Conservation (phyloP, 176 grass and related monocot genomes). For the Oryza punctata region DNA sequence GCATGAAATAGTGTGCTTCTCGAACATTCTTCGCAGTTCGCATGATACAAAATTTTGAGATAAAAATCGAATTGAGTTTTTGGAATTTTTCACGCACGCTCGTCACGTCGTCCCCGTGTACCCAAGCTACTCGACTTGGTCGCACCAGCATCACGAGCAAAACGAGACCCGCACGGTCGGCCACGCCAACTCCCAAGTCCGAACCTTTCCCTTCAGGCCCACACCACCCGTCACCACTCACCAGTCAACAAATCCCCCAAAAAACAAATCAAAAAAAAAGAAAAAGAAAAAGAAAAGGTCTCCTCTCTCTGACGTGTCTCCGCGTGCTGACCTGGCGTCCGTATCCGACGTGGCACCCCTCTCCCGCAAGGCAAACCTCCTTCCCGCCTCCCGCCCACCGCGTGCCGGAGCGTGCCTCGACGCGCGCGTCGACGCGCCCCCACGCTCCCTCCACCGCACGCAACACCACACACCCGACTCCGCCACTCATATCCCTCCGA, state of each 20-base stretch:
- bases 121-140: constrained; percentile 18
- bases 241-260: not conserved
- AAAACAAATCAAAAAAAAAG: not conserved
- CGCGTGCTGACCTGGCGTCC: constrained; percentile 20
- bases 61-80: no score
- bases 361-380: constrained; percentile 2
- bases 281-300: not conserved
- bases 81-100: not conserved
- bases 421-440: constrained; percentile 1
- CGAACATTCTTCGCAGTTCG: no score
- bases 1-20: no score
- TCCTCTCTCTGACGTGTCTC: constrained; percentile 6
- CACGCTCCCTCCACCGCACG: not conserved
- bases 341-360: constrained; percentile 2
- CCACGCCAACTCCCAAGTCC: constrained; percentile 20
- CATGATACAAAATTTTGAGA: no score
- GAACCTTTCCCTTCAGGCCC: not conserved
- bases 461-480: not conserved
- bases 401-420: constrained; percentile 47
- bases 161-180: constrained; percentile 29
- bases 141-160: constrained; percentile 39
- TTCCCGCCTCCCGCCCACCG: constrained; percentile 49
- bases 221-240: not conserved
- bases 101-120: not conserved
- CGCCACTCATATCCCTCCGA: not conserved